Evolutionary conservation across 768 basidiomycete genomes (phyloP).

Genomic region (Boletus tomentosulus): DNA sequence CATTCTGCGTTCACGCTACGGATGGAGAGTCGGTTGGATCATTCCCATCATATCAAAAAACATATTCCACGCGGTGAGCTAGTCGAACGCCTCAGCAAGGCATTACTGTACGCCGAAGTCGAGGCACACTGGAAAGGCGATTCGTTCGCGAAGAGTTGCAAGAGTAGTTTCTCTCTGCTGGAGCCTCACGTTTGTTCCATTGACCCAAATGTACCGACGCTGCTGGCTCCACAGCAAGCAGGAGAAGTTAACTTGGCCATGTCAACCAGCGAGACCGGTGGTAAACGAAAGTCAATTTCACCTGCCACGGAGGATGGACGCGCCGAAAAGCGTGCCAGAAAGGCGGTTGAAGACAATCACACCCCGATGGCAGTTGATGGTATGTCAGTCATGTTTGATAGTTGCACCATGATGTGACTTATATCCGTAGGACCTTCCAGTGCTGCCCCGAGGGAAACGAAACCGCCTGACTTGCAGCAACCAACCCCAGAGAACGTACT

Average conservation of each 20-base stretch:
- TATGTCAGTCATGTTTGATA: constrained; percentile 25
- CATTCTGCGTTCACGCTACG: constrained; percentile 82
- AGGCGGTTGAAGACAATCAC: constrained; percentile 39
- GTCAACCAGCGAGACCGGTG: constrained; percentile 17
- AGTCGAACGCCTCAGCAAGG: constrained; percentile 74
- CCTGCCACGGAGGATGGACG: constrained; percentile 45
- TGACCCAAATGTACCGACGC: constrained; percentile 33
- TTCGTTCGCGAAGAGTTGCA: constrained; percentile 60
- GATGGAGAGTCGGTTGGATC: constrained; percentile 68
- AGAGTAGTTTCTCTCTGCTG: constrained; percentile 67
- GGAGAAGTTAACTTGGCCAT: constrained; percentile 6
- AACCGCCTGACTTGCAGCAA: constrained; percentile 17
- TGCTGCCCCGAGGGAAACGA: constrained; percentile 18
- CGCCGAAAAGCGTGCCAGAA: constrained; percentile 61
- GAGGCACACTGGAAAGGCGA: constrained; percentile 78
- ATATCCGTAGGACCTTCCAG: constrained; percentile 12
- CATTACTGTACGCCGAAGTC: constrained; percentile 76
- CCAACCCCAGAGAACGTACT: constrained; percentile 13
- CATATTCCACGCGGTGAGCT: constrained; percentile 81
- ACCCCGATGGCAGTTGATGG: constrained; percentile 40
- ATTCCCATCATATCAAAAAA: constrained; percentile 62
- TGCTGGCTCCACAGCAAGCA: constrained; percentile 15
- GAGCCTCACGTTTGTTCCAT: constrained; percentile 68
- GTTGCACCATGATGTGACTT: constrained; percentile 17
- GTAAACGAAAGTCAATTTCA: constrained; percentile 51